Evolutionary conservation across 2,329 filamentous ascomycete genomes (phyloP).

Genomic region (Fusarium piperis): DNA sequence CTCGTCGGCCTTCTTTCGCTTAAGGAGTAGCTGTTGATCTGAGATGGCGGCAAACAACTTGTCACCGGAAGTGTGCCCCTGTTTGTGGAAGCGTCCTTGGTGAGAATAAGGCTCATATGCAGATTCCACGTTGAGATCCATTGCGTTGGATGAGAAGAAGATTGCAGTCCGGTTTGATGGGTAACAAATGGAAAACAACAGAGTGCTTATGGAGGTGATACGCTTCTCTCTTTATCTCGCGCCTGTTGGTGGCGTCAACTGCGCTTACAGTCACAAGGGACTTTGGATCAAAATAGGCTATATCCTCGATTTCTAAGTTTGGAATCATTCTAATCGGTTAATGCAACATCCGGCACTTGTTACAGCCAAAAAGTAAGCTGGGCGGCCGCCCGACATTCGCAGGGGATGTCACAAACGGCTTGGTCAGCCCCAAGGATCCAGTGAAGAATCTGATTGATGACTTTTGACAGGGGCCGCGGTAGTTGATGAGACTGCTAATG

Average conservation of each 20-base stretch:
- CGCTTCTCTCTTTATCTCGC: neutral
- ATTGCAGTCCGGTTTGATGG: neutral
- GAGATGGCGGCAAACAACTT: neutral
- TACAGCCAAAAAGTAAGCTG: neutral
- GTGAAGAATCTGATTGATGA: neutral
- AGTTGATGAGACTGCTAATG: neutral
- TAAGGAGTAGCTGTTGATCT: neutral
- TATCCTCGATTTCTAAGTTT: neutral
- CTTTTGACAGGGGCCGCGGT: neutral
- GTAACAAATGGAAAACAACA: neutral
- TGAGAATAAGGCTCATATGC: neutral
- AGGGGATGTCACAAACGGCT: neutral
- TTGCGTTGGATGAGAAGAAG: neutral
- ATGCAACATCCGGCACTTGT: neutral
- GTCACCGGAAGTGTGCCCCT: neutral
- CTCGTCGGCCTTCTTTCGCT: neutral
- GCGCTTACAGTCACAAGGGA: neutral
- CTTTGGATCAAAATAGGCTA: neutral
- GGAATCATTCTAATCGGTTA: neutral
- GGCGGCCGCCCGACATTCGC: neutral
- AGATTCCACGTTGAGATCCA: neutral
- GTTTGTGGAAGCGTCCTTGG: neutral
- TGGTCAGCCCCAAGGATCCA: neutral
- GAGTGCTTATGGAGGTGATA: neutral
- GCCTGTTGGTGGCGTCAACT: neutral